Conservation (phyloP, 2,329 filamentous ascomycete species). For the Geoglossum cookeanum region DNA sequence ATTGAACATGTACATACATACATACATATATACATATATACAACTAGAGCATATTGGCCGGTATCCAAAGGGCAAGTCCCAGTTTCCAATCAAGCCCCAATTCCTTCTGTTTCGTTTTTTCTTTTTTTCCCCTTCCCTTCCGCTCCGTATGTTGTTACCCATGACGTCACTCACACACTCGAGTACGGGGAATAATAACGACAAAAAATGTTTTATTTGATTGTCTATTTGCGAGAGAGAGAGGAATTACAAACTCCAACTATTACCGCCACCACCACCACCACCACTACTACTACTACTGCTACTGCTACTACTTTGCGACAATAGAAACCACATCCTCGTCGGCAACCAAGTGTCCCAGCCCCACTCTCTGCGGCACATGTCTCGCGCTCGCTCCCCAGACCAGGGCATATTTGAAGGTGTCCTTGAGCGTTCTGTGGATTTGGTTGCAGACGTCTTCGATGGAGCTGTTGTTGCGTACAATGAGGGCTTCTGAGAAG, state of each 20-base stretch:
- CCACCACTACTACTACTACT: conserved; percentile 14
- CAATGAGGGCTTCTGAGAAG: conserved; percentile 83
- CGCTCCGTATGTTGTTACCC: too few species aligned
- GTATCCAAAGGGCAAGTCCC: too few species aligned
- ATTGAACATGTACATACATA: background rate
- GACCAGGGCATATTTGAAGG: conserved; percentile 95
- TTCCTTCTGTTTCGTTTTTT: too few species aligned
- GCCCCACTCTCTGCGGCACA: conserved; percentile 78
- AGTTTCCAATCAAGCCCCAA: too few species aligned
- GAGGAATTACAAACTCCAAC: background rate
- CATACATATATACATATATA: background rate
- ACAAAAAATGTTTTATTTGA: background rate
- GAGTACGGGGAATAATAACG: too few species aligned
- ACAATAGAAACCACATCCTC: conserved; percentile 52
- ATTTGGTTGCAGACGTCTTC: conserved; percentile 96
- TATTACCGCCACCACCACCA: too few species aligned
- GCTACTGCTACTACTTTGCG: conserved; percentile 21
- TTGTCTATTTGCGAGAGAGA: background rate
- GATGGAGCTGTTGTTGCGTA: conserved; percentile 69
- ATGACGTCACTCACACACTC: too few species aligned
- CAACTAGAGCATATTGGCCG: too few species aligned
- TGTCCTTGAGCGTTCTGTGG: conserved; percentile 87
- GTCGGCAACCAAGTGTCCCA: conserved; percentile 58
- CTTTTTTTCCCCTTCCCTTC: too few species aligned
- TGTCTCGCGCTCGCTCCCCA: conserved; percentile 96